These are phyloP conservation scores for Mortierella sp. DNA, from an alignment of 371 early-diverging fungal genomes.

Conservation along the genomic window DNA sequence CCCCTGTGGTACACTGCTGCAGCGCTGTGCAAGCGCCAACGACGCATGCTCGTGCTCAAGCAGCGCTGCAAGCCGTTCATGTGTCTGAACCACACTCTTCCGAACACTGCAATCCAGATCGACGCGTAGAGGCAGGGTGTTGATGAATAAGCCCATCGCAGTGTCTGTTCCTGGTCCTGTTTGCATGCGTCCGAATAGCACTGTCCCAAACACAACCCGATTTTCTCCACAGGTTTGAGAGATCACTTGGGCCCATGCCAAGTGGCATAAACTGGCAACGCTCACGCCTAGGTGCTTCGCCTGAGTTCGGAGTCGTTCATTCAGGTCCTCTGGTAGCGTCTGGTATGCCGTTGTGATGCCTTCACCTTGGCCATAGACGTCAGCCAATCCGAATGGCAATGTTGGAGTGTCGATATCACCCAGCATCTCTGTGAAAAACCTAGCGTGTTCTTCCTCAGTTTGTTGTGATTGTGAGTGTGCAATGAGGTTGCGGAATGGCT, in stretches of 20 bases:
- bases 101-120: conserved; percentile 13
- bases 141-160: conserved; percentile 16
- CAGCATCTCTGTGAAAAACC: conserved; percentile 16
- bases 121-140: conserved; percentile 16
- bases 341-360: background rate
- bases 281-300: conserved; percentile 17
- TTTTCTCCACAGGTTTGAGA: conserved; percentile 3
- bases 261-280: conserved; percentile 12
- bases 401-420: conserved; percentile 21
- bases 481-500: conserved; percentile 26
- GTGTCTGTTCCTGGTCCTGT: conserved; percentile 1
- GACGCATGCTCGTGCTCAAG: conserved; percentile 10
- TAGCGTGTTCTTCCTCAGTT: conserved; percentile 1
- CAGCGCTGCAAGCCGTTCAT: conserved; percentile 7
- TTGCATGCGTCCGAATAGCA: conserved; percentile 21
- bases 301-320: conserved; percentile 15
- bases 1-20: conserved; percentile 23
- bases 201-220: conserved; percentile 17
- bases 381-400: conserved; percentile 13
- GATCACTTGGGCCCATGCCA: conserved; percentile 14
- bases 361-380: conserved; percentile 7
- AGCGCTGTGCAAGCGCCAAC: conserved; percentile 34
- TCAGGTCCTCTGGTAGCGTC: conserved; percentile 15
- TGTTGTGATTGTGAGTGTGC: conserved; percentile 10
- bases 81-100: conserved; percentile 9